A percentile compares a stretch with the other conserved stretches of the same genome.
phyloP scores from a whole-genome alignment of 768 basidiomycete genomes.

The Mycena crocata region DNA sequence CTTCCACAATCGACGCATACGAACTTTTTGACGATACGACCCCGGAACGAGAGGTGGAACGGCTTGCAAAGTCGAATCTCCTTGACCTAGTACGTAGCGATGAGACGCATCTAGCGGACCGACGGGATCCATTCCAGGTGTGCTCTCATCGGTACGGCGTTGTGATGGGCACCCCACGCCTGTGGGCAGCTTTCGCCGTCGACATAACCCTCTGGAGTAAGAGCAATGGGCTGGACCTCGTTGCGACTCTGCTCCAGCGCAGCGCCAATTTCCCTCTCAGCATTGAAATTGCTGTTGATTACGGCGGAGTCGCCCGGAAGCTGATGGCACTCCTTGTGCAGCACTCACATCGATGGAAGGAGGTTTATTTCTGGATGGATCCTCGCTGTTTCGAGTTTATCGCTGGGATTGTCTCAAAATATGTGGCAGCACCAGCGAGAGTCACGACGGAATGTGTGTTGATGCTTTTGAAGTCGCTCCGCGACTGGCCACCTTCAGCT shows the following conservation, averaged over 20 bases:
- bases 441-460: too few species aligned
- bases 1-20: too few species aligned
- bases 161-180: neutral
- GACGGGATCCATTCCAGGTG: neutral
- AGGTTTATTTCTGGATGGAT: neutral
- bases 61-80: neutral
- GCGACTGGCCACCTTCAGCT: neutral
- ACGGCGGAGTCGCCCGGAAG: neutral
- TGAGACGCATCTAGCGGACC: neutral
- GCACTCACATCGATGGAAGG: constrained; percentile 17
- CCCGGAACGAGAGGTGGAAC: neutral
- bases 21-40: too few species aligned
- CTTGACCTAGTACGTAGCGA: neutral
- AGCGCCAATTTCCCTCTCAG: neutral
- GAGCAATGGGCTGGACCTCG: neutral
- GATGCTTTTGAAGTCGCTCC: constrained; percentile 16
- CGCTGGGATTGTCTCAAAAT: neutral
- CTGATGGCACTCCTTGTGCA: neutral
- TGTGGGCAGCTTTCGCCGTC: constrained; percentile 12
- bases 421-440: neutral
- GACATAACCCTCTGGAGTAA: neutral
- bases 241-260: constrained; percentile 8
- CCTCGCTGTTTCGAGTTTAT: neutral
- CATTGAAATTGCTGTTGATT: neutral
- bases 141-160: constrained; percentile 18